Evolutionary conservation across 106 monocot species (phyloP).

Genomic region (Acanthochlamys bracteata): DNA sequence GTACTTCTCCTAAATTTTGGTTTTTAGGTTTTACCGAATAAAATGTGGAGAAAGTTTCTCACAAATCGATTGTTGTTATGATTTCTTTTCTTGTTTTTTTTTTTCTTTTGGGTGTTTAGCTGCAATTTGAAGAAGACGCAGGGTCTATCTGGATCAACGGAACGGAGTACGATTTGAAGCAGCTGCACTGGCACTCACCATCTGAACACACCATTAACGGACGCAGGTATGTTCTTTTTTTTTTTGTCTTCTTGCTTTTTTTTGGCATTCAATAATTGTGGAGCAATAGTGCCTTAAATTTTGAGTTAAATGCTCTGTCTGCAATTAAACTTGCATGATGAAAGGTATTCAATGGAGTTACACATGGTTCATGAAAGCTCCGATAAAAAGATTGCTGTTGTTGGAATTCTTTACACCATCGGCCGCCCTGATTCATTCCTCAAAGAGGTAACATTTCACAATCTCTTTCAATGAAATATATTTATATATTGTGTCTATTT

Average conservation of each 20-base stretch:
- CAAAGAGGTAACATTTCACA: constrained; percentile 19
- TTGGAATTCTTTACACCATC: constrained; percentile 54
- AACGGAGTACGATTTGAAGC: constrained; percentile 27
- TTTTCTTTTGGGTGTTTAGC: constrained; percentile 11
- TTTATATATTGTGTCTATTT: background rate
- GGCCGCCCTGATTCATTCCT: constrained; percentile 55
- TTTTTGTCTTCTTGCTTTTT: background rate
- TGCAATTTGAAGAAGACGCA: constrained; percentile 30
- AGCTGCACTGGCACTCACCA: constrained; percentile 54
- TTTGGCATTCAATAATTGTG: background rate
- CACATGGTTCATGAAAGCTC: constrained; percentile 69
- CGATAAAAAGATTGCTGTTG: constrained; percentile 39
- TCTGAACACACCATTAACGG: constrained; percentile 63
- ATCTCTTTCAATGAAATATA: background rate
- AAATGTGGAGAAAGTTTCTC: background rate
- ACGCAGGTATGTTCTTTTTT: constrained; percentile 13
- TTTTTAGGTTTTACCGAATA: background rate
- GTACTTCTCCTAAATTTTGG: background rate
- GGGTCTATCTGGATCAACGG: constrained; percentile 32
- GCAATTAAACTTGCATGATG: background rate
- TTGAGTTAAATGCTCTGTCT: background rate
- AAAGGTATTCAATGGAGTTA: constrained; percentile 54
- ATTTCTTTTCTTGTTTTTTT: background rate
- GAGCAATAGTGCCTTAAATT: no score
- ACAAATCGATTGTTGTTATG: background rate